A percentile compares a stretch with the other conserved stretches of the same genome.
Conservation (phyloP, 1,139 yeast genomes). For the Yamadazyma aaseri region DNA sequence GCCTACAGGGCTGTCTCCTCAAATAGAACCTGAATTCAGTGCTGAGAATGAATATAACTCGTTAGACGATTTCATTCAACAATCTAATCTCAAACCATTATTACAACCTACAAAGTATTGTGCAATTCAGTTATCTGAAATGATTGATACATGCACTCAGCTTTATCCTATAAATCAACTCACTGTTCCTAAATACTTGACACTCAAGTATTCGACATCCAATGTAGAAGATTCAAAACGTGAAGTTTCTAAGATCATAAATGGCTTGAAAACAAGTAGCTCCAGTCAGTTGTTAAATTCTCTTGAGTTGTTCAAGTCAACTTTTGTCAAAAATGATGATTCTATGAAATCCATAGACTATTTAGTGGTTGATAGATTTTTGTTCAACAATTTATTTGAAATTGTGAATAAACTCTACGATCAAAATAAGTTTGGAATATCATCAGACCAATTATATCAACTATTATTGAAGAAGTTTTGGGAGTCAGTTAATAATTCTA, state of each 20-base stretch:
- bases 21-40: slow-evolving; percentile 6
- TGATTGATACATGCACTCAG: slow-evolving; percentile 39
- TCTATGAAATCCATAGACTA: slow-evolving; percentile 26
- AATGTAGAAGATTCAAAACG: slow-evolving; percentile 20
- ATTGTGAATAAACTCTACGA: slow-evolving; percentile 23
- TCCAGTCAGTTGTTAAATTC: slow-evolving; percentile 26
- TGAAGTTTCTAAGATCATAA: slow-evolving; percentile 30
- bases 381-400: slow-evolving; percentile 37
- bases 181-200: slow-evolving; percentile 34
- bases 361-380: slow-evolving; percentile 37
- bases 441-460: slow-evolving; percentile 19
- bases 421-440: slow-evolving; percentile 16
- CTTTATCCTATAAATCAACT: slow-evolving; percentile 43
- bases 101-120: slow-evolving; percentile 23
- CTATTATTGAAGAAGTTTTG: slow-evolving; percentile 45
- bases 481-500: slow-evolving; percentile 51
- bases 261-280: slow-evolving; percentile 32
- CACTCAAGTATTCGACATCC: slow-evolving; percentile 24
- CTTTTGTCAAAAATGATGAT: slow-evolving; percentile 23
- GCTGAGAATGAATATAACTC: slow-evolving; percentile 5
- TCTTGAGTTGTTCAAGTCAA: slow-evolving; percentile 23
- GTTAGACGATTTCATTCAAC: slow-evolving; percentile 10
- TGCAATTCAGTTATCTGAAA: slow-evolving; percentile 22
- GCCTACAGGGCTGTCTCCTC: slow-evolving; percentile 5
- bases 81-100: slow-evolving; percentile 13